A percentile compares a stretch with the other conserved stretches of the same genome.
Conservation (phyloP, 2,329 filamentous ascomycete genomes). For the Botrytis elliptica region DNA sequence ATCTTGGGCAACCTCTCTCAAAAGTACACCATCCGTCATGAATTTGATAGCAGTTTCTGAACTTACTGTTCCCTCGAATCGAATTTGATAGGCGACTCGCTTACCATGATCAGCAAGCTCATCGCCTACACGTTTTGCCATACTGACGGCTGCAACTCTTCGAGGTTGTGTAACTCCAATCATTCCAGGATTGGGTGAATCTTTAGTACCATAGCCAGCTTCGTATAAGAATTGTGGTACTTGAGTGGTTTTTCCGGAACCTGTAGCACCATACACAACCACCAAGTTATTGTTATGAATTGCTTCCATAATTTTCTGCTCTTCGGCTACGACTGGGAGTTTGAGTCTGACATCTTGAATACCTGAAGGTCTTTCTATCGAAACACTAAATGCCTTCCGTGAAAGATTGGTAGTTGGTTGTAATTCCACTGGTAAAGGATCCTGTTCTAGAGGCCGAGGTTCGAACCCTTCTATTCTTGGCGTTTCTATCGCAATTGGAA, state of each 20-base stretch:
- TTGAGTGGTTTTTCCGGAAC: conserved; percentile 97
- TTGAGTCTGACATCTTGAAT: conserved; percentile 77
- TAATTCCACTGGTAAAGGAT: conserved; percentile 67
- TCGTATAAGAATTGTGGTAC: conserved; percentile 95
- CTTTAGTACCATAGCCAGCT: conserved; percentile 79
- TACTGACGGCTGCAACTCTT: conserved; percentile 92
- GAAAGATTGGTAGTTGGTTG: conserved; percentile 56
- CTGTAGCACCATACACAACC: conserved; percentile 90
- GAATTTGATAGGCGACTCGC: conserved; percentile 87
- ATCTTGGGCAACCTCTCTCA: conserved; percentile 88
- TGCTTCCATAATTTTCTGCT: conserved; percentile 97
- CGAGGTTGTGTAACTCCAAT: conserved; percentile 94
- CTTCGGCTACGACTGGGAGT: conserved; percentile 88
- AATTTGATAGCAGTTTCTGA: conserved; percentile 90
- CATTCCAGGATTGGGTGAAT: conserved; percentile 81
- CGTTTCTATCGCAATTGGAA: conserved; percentile 40
- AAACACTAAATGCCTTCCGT: conserved; percentile 74
- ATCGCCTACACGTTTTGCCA: conserved; percentile 86
- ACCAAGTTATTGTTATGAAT: conserved; percentile 89
- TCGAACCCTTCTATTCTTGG: conserved; percentile 62
- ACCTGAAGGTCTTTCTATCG: conserved; percentile 65
- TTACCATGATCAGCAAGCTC: conserved; percentile 78
- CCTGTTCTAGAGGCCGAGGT: conserved; percentile 66
- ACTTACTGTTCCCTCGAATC: conserved; percentile 83
- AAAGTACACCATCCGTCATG: conserved; percentile 96